Base-by-base conservation (phyloP, 164 flowering plant species). In the Litsea cubeba region DNA sequence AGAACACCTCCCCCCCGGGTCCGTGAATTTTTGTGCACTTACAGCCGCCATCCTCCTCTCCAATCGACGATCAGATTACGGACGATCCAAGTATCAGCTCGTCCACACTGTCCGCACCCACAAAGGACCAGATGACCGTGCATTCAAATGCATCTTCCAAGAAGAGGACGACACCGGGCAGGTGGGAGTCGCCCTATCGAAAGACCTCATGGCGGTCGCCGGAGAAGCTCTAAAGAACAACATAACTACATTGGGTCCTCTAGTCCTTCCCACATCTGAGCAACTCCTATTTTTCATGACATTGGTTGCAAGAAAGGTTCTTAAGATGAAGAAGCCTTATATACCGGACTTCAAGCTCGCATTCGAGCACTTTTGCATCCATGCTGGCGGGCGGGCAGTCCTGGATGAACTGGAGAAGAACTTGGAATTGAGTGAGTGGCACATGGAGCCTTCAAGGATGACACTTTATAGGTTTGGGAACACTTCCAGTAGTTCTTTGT, bases 391-490 rank as follows among this genome's bases (percentile, higher is more conserved):
- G 1, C 78, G 94, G 72, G 96, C 88, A 0, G 96, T 91, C 51
- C 68, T 91, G 65, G 94, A 91, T 69, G 96, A 89, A 77, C 71
- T 89, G 15, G 94, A 91, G 91, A 89, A 89, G 83, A 91, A 89
- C 50, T 85, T 91, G 14, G 89, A 86, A 7, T 81, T 91, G 2
- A 79, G 50, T 18, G 81, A 86, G 6, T 85, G 90, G 91, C 96
- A 91, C 62, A 89, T 91, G 96, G 91, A 91, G 68, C 95, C 95
- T 18, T 91, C 95, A 2, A 82, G 93, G 79, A 89, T 89, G 93
- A 89, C 91, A 0, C 86, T 89, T 3, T 24, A 83, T 70, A 80
- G 90, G 11, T 89, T 88, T 58, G 93, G 93, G 10, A 89, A 89
- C 83, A 89, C 93, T 30, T 89, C 93, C 1, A 88, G 91, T 78